Evolutionary conservation across 306 rosid genomes (phyloP).

Genomic region (Lathyrus oleraceus): DNA sequence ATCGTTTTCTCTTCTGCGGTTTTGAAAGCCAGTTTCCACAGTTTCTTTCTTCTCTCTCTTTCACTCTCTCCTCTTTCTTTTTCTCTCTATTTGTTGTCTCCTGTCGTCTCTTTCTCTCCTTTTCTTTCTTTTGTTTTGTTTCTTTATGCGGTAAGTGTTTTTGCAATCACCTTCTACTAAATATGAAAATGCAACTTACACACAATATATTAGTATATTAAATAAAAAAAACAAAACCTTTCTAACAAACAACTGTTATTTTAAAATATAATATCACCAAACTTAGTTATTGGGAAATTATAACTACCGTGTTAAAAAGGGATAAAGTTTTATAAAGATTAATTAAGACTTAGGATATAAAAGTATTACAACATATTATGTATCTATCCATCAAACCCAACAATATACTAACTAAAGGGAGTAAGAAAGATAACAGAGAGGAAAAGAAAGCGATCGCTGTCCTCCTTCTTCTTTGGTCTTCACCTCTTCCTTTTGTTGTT

Average conservation of each 20-base stretch:
- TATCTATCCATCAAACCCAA: slow-evolving; percentile 15
- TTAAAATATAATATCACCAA: background rate
- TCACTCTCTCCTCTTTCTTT: slow-evolving; percentile 25
- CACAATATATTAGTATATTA: background rate
- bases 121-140: slow-evolving; percentile 1
- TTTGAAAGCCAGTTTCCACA: slow-evolving; percentile 61
- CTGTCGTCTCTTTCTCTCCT: slow-evolving; percentile 55
- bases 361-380: too few species aligned
- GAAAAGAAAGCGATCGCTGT: slow-evolving; percentile 64
- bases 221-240: background rate
- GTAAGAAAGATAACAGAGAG: slow-evolving; percentile 40
- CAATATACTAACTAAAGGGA: slow-evolving; percentile 7
- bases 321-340: background rate
- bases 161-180: background rate
- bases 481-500: slow-evolving; percentile 44
- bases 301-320: background rate
- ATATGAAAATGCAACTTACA: background rate
- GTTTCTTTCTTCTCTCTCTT: slow-evolving; percentile 6
- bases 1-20: slow-evolving; percentile 71
- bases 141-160: background rate
- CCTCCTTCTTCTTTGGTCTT: slow-evolving; percentile 48
- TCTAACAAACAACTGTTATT: slow-evolving; percentile 6
- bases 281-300: background rate
- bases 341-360: background rate
- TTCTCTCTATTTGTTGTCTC: slow-evolving; percentile 49